Percentiles rank a stretch among this genome's conserved stretches.
These are phyloP conservation scores for Cornus suecica DNA, from an alignment of 148 eudicot genomes.

Conservation along the genomic window DNA sequence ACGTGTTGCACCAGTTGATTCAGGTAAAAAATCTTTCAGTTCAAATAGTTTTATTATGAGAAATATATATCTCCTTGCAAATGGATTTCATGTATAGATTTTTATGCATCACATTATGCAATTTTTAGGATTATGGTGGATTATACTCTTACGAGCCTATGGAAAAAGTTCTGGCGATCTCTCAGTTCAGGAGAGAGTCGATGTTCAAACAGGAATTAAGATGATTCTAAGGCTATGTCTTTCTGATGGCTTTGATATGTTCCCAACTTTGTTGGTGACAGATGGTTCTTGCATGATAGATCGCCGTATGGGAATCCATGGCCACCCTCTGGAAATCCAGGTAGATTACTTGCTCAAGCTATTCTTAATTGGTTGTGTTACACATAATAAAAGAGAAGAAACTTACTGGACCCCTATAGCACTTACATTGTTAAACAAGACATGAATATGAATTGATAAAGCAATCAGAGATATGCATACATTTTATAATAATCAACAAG, in stretches of 20 bases:
- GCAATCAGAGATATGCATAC: neutral
- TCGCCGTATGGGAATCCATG: conserved; percentile 63
- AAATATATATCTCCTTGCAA: neutral
- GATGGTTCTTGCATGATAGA: conserved; percentile 69
- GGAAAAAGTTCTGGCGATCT: conserved; percentile 55
- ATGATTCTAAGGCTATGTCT: conserved; percentile 56
- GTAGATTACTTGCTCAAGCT: conserved; percentile 16
- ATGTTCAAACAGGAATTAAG: conserved; percentile 64
- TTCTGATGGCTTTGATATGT: conserved; percentile 66
- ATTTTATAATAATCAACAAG: too few relatives aligned
- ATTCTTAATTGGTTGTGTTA: neutral
- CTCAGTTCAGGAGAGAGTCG: conserved; percentile 52
- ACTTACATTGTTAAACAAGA: neutral
- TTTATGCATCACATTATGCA: conserved; percentile 1
- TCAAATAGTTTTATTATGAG: neutral
- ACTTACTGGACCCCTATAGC: neutral
- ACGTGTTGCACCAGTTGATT: conserved; percentile 62
- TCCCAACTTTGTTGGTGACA: conserved; percentile 54
- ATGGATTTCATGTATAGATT: neutral
- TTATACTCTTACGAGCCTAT: conserved; percentile 53
- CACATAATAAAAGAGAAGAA: neutral
- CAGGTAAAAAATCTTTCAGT: conserved; percentile 26
- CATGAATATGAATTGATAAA: neutral
- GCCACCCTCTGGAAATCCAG: conserved; percentile 65
- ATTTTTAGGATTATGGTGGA: conserved; percentile 59